Conservation (phyloP, 768 basidiomycete species). For the Calocybe cyanea region DNA sequence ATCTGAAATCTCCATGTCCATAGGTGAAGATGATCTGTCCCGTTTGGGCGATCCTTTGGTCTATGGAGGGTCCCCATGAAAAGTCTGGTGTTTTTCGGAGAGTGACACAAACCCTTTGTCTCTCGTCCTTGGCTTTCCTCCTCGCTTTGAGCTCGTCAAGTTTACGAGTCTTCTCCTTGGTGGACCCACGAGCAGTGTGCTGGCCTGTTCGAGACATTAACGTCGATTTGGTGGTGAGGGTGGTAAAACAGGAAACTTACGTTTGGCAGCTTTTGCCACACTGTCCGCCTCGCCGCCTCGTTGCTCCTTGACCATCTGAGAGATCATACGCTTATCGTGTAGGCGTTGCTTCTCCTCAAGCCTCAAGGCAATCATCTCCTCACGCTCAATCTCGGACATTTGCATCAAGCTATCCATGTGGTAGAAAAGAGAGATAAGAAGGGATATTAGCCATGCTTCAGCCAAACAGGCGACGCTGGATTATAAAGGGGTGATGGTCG, state of each 20-base stretch:
- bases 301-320: conserved; percentile 70
- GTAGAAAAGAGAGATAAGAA: conserved; percentile 14
- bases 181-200: conserved; percentile 67
- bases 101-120: conserved; percentile 60
- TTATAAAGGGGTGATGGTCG: conserved; percentile 19
- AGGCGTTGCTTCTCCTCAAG: conserved; percentile 76
- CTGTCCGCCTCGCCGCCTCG: conserved; percentile 49
- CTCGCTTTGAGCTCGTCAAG: conserved; percentile 84
- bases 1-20: conserved; percentile 84
- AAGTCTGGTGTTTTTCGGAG: neutral
- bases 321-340: conserved; percentile 66
- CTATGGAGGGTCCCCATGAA: conserved; percentile 25
- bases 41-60: conserved; percentile 56
- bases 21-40: conserved; percentile 74
- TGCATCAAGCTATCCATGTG: conserved; percentile 56
- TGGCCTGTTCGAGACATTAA: conserved; percentile 46
- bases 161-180: conserved; percentile 76
- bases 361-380: conserved; percentile 78
- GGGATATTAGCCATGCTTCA: conserved; percentile 20
- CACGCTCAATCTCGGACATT: conserved; percentile 87
- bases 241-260: conserved; percentile 37
- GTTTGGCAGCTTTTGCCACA: conserved; percentile 73
- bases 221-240: neutral
- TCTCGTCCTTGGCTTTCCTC: conserved; percentile 86
- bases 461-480: conserved; percentile 21